These are phyloP conservation scores for Telopea speciosissima DNA, from an alignment of 177 flowering plant genomes.

Conservation along the genomic window DNA sequence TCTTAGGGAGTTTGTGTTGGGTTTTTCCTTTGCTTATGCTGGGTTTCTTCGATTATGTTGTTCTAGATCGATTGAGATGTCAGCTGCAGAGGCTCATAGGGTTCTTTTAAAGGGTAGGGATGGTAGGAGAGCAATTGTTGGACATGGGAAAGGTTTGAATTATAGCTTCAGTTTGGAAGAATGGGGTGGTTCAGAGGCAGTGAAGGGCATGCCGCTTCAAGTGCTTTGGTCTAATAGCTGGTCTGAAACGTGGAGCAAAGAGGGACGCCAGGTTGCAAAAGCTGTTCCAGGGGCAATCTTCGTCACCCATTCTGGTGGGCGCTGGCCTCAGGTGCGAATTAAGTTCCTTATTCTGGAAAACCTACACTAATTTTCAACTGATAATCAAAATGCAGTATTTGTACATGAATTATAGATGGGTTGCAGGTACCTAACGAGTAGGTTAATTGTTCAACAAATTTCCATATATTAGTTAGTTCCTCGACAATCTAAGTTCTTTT, in stretches of 20 bases:
- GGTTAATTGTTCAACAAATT: neutral
- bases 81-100: conserved; percentile 60
- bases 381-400: neutral
- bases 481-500: too few relatives aligned
- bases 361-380: too few relatives aligned
- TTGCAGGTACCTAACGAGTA: neutral
- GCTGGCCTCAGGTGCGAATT: conserved; percentile 83
- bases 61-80: conserved; percentile 28
- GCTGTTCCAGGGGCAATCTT: conserved; percentile 60
- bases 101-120: conserved; percentile 63
- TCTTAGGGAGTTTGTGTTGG: conserved; percentile 56
- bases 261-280: conserved; percentile 51
- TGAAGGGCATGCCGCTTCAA: conserved; percentile 61
- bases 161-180: conserved; percentile 67
- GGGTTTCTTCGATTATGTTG: conserved; percentile 49
- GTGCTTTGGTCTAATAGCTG: conserved; percentile 73
- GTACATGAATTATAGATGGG: neutral
- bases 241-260: conserved; percentile 66
- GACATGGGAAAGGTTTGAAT: conserved; percentile 55
- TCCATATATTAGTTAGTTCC: neutral
- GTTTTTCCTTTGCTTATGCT: conserved; percentile 35
- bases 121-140: conserved; percentile 55
- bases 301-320: conserved; percentile 66
- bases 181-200: conserved; percentile 56
- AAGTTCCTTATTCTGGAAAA: neutral